phyloP scores from a whole-genome alignment of 179 eudicot species.

The Beta corolliflora region DNA sequence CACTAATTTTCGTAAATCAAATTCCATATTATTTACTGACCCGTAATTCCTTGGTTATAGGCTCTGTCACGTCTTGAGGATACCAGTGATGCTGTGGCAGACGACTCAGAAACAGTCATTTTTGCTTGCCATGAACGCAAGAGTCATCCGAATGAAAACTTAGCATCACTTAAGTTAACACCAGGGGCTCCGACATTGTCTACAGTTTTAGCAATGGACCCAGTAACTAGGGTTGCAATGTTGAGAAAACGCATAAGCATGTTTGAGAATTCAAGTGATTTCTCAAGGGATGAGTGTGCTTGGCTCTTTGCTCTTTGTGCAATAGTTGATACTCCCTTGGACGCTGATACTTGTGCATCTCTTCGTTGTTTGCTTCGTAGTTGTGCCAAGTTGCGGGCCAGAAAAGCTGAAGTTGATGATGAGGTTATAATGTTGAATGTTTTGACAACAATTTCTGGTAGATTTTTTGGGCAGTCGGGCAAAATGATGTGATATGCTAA shows the following conservation, averaged over 20 bases:
- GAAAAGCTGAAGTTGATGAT: constrained; percentile 65
- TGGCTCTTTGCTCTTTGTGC: constrained; percentile 93
- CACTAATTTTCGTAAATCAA: neutral
- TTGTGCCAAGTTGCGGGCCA: constrained; percentile 70
- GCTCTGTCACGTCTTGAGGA: constrained; percentile 45
- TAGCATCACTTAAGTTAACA: constrained; percentile 26
- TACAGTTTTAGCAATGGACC: constrained; percentile 57
- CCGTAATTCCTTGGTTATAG: constrained; percentile 35
- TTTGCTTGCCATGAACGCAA: constrained; percentile 22
- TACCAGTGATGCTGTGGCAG: constrained; percentile 27
- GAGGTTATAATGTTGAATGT: constrained; percentile 77
- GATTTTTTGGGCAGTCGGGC: constrained; percentile 74
- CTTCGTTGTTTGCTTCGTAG: constrained; percentile 76
- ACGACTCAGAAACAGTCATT: constrained; percentile 27
- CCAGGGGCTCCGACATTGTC: constrained; percentile 59
- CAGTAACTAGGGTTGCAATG: constrained; percentile 55
- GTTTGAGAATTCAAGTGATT: constrained; percentile 39
- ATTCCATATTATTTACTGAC: neutral
- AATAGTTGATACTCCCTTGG: constrained; percentile 71
- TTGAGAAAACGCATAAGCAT: constrained; percentile 57
- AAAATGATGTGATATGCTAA: neutral
- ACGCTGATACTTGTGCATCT: constrained; percentile 81
- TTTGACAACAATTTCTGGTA: constrained; percentile 69
- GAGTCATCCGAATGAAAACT: constrained; percentile 10
- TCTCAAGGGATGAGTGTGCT: constrained; percentile 53